Conservation (phyloP, 805 yeast species). For the Barnettozyma botsteinii region DNA sequence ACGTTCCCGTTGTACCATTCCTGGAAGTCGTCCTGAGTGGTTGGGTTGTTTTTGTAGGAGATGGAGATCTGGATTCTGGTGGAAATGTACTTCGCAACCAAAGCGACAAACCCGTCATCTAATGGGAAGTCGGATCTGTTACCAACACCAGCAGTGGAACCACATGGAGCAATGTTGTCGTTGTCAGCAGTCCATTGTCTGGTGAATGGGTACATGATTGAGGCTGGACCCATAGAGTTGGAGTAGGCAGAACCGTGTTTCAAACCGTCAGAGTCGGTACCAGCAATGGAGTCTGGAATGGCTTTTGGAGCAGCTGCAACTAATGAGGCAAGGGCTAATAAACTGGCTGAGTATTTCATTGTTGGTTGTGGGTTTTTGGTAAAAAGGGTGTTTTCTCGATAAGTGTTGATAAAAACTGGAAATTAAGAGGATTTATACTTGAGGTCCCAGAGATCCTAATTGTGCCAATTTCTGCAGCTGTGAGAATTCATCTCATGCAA, state of each 20-base stretch:
- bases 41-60: constrained; percentile 36
- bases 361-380: background rate
- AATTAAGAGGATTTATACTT: background rate
- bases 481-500: too few species aligned
- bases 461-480: too few species aligned
- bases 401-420: background rate
- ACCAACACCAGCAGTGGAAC: constrained; percentile 30
- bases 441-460: too few species aligned
- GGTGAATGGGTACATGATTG: constrained; percentile 35
- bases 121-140: constrained; percentile 41
- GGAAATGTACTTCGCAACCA: constrained; percentile 37
- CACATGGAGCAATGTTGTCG: constrained; percentile 43
- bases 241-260: constrained; percentile 25
- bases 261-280: constrained; percentile 9
- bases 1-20: constrained; percentile 35
- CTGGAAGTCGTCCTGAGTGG: constrained; percentile 34
- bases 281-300: constrained; percentile 10
- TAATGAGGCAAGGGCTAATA: constrained; percentile 15
- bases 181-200: constrained; percentile 42
- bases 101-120: constrained; percentile 41
- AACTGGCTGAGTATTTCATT: constrained; percentile 10
- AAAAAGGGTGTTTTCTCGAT: background rate
- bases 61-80: constrained; percentile 36
- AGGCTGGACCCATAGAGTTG: constrained; percentile 25
- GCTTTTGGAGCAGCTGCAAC: constrained; percentile 21